Evolutionary conservation across 371 early-diverging fungal genomes (phyloP).

Genomic region (Vittaforma corneae): DNA sequence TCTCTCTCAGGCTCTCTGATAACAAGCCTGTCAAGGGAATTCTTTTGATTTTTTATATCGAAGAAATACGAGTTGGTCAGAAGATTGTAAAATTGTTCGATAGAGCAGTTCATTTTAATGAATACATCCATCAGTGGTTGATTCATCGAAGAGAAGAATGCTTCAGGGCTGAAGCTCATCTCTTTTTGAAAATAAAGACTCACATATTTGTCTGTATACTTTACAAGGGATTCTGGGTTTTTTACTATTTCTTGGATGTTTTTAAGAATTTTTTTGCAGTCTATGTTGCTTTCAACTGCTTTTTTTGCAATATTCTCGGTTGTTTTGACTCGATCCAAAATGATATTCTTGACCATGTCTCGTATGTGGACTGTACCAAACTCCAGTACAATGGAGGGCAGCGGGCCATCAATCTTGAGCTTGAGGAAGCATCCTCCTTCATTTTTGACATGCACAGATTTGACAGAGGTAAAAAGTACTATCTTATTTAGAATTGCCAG

Average conservation of each 20-base stretch:
- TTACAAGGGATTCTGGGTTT: neutral
- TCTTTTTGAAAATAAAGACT: neutral
- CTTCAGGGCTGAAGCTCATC: too few relatives aligned
- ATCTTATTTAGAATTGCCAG: too few relatives aligned
- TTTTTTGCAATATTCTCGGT: neutral
- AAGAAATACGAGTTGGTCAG: constrained; percentile 2
- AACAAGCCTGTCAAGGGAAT: neutral
- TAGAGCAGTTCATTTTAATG: neutral
- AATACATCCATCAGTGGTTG: neutral
- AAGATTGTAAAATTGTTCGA: neutral
- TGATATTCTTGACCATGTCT: neutral
- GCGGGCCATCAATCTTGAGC: too few relatives aligned
- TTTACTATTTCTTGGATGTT: neutral
- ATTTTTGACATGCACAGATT: constrained; percentile 1
- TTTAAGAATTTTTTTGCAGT: neutral
- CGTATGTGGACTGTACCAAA: neutral
- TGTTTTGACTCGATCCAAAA: neutral
- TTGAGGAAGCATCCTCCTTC: too few relatives aligned
- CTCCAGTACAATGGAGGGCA: neutral
- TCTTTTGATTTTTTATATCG: neutral
- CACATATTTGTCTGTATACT: neutral
- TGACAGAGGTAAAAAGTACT: too few relatives aligned
- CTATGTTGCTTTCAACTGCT: neutral
- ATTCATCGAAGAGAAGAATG: neutral
- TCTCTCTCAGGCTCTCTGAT: neutral